phyloP scores from a whole-genome alignment of 768 basidiomycete genomes.

The Lenzites betulinus region DNA sequence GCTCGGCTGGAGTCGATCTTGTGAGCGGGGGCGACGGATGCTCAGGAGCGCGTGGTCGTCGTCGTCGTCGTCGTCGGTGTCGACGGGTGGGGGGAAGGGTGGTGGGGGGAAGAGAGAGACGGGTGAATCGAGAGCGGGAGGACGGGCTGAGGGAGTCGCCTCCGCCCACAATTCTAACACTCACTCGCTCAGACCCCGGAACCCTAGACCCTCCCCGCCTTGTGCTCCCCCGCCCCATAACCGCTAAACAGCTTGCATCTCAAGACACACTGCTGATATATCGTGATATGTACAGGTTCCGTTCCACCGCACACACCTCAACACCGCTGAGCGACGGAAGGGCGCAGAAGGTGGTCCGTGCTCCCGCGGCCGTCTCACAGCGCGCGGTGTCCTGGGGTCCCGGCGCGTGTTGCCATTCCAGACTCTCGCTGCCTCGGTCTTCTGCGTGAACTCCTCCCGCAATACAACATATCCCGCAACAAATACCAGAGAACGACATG shows the following conservation, averaged over 20 bases:
- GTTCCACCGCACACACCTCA: neutral
- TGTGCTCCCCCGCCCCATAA: neutral
- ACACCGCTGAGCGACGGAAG: neutral
- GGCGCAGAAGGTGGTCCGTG: conserved; percentile 23
- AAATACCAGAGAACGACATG: too few species aligned
- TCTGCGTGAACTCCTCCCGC: conserved; percentile 7
- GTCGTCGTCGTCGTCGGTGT: conserved; percentile 10
- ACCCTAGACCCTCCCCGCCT: neutral
- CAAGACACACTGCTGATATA: neutral
- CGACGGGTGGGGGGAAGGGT: conserved; percentile 5
- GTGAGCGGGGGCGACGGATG: conserved; percentile 8
- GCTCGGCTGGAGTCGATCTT: conserved; percentile 1
- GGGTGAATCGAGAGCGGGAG: neutral
- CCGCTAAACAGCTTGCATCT: neutral
- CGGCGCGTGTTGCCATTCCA: conserved; percentile 26
- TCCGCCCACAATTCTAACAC: conserved; percentile 20
- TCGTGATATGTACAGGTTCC: too few species aligned
- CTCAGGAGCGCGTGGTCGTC: conserved; percentile 18
- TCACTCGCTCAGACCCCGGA: conserved; percentile 7
- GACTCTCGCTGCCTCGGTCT: conserved; percentile 10
- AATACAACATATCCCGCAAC: too few species aligned
- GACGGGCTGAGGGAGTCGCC: neutral
- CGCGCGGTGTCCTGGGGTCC: conserved; percentile 17
- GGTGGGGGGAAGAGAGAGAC: conserved; percentile 4
- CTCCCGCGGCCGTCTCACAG: conserved; percentile 16